Base-by-base conservation (phyloP, 1,284 basidiomycete species). In the Ganoderma boninense region DNA sequence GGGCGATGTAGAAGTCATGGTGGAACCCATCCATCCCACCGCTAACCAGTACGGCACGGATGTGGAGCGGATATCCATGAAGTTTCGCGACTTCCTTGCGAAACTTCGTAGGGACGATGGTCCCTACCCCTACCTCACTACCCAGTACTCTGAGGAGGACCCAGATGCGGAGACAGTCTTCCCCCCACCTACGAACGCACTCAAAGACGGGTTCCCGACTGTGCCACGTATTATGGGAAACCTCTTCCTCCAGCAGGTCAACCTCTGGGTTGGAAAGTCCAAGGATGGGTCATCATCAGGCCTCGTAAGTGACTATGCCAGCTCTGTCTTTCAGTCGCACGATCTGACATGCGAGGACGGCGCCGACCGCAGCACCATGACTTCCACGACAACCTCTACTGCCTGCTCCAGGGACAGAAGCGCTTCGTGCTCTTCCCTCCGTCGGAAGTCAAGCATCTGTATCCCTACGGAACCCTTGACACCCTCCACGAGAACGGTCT, bases 311-410 rank as follows among this genome's bases (percentile, higher is more conserved):
- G 14, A 20, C 32, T 26, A 10, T 52, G 4, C 32, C 57, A 14
- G 8, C 23, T 40, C 13, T 26, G 3, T 38, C 11, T 40, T 26
- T 14, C 38, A 43, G 5, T 16, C 6, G 3, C n/a, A 7, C 40
- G 14, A 18, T 23, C 35, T 42, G 13, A 62, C 20, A n/a, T 26
- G n/a, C 60, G 60, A 23, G 5, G n/a, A 26, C 23, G 38, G 13
- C 23, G 2, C 4, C 59, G n/a, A 42, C 14, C n/a, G 4, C 65
- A 80, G 79, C 79, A 80, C 64, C 80, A 81, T 56, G 80, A 81
- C 69, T 80, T 80, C 64, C 80, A 81, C 69, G 80, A 81, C 74
- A 81, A 81, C 64, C 76, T 81, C 23, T 81, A 81, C 72, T 77
- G 78, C 67, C 76, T 81, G 7, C 74, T 81, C 4, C 73, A 75